Conservation (phyloP, 805 yeast species). For the Zygosaccharomyces bailii region DNA sequence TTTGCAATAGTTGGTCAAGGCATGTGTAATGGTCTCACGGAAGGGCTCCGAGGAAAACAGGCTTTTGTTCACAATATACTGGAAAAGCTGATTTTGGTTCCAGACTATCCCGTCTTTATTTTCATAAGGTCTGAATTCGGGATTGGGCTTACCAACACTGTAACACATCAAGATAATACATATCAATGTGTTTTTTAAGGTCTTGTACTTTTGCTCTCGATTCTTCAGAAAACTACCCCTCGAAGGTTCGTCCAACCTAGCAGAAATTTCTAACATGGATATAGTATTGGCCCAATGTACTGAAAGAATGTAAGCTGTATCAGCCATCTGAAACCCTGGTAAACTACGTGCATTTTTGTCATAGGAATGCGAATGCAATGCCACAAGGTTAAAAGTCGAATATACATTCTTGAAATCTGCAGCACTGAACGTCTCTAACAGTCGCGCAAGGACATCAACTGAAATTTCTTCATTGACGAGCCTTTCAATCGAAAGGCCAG, state of each 20-base stretch:
- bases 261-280: constrained; percentile 55
- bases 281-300: constrained; percentile 39
- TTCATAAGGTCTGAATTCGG: constrained; percentile 17
- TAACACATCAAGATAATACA: constrained; percentile 25
- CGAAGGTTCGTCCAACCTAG: constrained; percentile 45
- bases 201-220: constrained; percentile 40
- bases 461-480: constrained; percentile 12
- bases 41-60: constrained; percentile 23
- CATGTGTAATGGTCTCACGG: constrained; percentile 18
- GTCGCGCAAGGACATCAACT: constrained; percentile 12
- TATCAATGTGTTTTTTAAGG: constrained; percentile 34
- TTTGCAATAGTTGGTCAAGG: constrained; percentile 17
- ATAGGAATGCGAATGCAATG: constrained; percentile 23
- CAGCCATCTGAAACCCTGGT: constrained; percentile 18
- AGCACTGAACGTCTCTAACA: constrained; percentile 18
- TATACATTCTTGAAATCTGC: constrained; percentile 17
- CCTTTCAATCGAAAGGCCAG: constrained; percentile 12
- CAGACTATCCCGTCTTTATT: constrained; percentile 15
- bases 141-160: constrained; percentile 25
- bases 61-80: constrained; percentile 26
- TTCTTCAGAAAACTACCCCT: constrained; percentile 34
- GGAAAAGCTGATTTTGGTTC: constrained; percentile 31
- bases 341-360: constrained; percentile 20
- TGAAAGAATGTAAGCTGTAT: constrained; percentile 21
- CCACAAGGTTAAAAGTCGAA: constrained; percentile 20